These are phyloP conservation scores for Mucor circinelloides DNA, from an alignment of 371 early-diverging fungal species.

Conservation along the genomic window DNA sequence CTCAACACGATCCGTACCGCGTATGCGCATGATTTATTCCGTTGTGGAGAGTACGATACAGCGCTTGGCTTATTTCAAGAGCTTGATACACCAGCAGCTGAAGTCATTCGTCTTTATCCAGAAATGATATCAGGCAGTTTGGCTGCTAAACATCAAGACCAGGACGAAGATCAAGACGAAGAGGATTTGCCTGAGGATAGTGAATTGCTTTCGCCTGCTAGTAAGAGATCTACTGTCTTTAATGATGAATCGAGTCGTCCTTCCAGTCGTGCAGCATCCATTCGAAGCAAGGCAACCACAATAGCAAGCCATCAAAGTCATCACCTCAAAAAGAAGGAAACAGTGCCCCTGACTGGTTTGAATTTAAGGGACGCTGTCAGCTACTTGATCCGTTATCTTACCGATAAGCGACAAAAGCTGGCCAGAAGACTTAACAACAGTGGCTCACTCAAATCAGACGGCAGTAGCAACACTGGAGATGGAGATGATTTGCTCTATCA, in stretches of 20 bases:
- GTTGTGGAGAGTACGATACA: slow-evolving; percentile 73
- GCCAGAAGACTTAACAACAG: slow-evolving; percentile 39
- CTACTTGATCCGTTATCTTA: slow-evolving; percentile 70
- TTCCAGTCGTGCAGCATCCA: slow-evolving; percentile 36
- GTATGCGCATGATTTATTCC: slow-evolving; percentile 86
- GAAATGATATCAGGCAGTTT: slow-evolving; percentile 60
- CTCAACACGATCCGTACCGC: slow-evolving; percentile 73
- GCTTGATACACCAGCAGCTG: slow-evolving; percentile 79
- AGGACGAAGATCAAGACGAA: slow-evolving; percentile 19
- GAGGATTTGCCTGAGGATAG: slow-evolving; percentile 3
- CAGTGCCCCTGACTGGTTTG: slow-evolving; percentile 39
- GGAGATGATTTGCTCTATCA: slow-evolving; percentile 54
- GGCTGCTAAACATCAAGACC: slow-evolving; percentile 13
- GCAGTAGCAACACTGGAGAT: slow-evolving; percentile 16
- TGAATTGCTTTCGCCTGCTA: neutral
- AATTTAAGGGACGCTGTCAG: slow-evolving; percentile 66
- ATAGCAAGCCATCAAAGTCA: slow-evolving; percentile 20
- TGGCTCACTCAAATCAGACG: slow-evolving; percentile 17
- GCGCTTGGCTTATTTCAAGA: slow-evolving; percentile 80
- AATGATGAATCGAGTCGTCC: slow-evolving; percentile 18
- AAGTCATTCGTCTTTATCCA: slow-evolving; percentile 85
- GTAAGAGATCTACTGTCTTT: neutral
- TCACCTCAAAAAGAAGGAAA: slow-evolving; percentile 20
- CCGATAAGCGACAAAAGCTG: slow-evolving; percentile 69
- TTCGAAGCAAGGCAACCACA: slow-evolving; percentile 31